phyloP scores from a whole-genome alignment of 2,329 filamentous ascomycete species.

The Elsinoe arachidis region DNA sequence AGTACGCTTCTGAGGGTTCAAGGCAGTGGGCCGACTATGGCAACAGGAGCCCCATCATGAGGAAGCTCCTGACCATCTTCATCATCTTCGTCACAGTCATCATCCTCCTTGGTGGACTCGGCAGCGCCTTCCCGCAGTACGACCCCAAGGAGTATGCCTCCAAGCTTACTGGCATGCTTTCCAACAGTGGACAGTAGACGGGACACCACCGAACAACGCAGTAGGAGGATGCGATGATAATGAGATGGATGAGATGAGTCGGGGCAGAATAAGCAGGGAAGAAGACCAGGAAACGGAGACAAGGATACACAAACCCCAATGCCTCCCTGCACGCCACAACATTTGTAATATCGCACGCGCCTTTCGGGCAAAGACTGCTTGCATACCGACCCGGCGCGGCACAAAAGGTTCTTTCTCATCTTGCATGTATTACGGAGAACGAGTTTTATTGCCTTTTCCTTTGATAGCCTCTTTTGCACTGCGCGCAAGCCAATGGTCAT shows the following conservation, averaged over 20 bases:
- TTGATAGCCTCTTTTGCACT: neutral
- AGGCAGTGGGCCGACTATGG: constrained; percentile 85
- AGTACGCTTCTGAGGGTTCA: constrained; percentile 55
- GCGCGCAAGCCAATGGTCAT: neutral
- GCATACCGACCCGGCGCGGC: neutral
- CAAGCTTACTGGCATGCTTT: constrained; percentile 8
- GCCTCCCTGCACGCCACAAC: neutral
- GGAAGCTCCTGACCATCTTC: constrained; percentile 66
- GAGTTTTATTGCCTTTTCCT: neutral
- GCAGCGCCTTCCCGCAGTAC: constrained; percentile 21
- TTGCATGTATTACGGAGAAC: constrained; percentile 2
- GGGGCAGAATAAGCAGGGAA: neutral
- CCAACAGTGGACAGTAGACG: constrained; percentile 4
- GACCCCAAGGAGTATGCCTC: constrained; percentile 16
- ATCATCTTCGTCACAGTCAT: constrained; percentile 57
- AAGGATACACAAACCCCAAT: neutral
- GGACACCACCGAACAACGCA: neutral
- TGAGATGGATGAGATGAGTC: neutral
- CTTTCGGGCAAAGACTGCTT: neutral
- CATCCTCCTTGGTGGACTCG: constrained; percentile 52
- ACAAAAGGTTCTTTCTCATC: neutral
- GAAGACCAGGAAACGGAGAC: neutral
- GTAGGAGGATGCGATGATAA: neutral
- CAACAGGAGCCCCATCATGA: constrained; percentile 62
- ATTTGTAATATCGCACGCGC: neutral